Base-by-base conservation (phyloP, 345 rosid genomes). In the Raphanus sativus region DNA sequence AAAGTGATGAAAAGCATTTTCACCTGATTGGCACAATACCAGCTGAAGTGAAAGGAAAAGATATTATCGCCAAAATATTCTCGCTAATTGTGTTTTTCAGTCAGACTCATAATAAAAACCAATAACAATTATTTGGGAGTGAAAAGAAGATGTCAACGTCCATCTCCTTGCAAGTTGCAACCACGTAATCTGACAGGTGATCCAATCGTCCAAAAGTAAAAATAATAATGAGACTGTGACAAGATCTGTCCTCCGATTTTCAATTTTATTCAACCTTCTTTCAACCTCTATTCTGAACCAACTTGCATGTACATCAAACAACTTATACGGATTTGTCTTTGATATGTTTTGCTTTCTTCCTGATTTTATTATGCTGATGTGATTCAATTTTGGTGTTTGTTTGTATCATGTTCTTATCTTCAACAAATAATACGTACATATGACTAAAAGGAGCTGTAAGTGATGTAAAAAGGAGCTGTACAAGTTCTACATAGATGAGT, bases 141-240 rank as follows among this genome's bases (percentile, higher is more conserved):
- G 15, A 11, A 25, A 58, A 62, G 2, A 34, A 60, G 64, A 67
- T 55, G 81, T 34, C 73, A 26, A 48, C 42, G 56, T 78, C 77
- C 42, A 59, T 72, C 17, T 59, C 67, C 30, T 40, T 65, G 81
- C 76, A 77, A 77, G 76, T 77, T 71, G 81, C 76, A 71, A 40
- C 67, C 59, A 71, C 40, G 40, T 36, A 69, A 34, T 71, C 52
- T 77, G 81, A 77, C 38, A 32, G 62, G 29, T 65, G 67, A 65
- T 55, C 72, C 54, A 77, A 71, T 70, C 59, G n/a, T 34, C 65
- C 70, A 62, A 62, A 60, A 76, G 55, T 38, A 25, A 62, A 62
- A 61, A 25, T 28, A 56, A 70, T 77, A 77, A 58, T 64, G 71
- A 12, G 73, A 78, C 25, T 10, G 68, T 72, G 77, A 78, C 68